A percentile compares a stretch with the other conserved stretches of the same genome.
phyloP scores from a whole-genome alignment of 2,329 filamentous ascomycete species.

The Herpotrichia juniperi region DNA sequence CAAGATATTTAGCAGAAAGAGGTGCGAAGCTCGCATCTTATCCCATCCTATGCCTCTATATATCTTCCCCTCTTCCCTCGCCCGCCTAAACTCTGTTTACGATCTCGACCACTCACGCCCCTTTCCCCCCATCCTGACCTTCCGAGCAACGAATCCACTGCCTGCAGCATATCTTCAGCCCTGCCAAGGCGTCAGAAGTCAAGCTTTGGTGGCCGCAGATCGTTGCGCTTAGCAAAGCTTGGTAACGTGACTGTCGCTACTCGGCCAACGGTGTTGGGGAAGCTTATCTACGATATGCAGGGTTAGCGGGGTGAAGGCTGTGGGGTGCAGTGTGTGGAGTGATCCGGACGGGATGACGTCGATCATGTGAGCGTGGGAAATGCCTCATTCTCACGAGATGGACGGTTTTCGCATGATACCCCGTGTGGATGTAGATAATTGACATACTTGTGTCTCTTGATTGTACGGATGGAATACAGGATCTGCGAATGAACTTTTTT shows the following conservation, averaged over 20 bases:
- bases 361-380: neutral
- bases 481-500: too few relatives aligned
- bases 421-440: too few relatives aligned
- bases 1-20: too few relatives aligned
- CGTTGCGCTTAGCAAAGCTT: constrained; percentile 3
- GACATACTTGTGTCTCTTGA: too few relatives aligned
- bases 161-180: constrained; percentile 7
- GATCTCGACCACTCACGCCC: neutral
- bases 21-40: too few relatives aligned
- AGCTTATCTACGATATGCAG: constrained; percentile 2
- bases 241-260: neutral
- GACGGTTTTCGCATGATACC: too few relatives aligned
- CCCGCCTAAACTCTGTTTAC: neutral
- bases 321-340: neutral
- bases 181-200: constrained; percentile 5
- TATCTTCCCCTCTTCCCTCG: neutral
- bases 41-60: neutral
- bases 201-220: constrained; percentile 10
- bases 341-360: neutral
- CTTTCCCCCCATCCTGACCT: neutral
- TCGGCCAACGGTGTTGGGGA: neutral
- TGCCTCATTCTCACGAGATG: too few relatives aligned
- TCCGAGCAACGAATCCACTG: neutral
- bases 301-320: neutral
- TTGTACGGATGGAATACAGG: too few relatives aligned